phyloP scores from a whole-genome alignment of 2,329 filamentous ascomycete genomes.

The Aureobasidium vineae region DNA sequence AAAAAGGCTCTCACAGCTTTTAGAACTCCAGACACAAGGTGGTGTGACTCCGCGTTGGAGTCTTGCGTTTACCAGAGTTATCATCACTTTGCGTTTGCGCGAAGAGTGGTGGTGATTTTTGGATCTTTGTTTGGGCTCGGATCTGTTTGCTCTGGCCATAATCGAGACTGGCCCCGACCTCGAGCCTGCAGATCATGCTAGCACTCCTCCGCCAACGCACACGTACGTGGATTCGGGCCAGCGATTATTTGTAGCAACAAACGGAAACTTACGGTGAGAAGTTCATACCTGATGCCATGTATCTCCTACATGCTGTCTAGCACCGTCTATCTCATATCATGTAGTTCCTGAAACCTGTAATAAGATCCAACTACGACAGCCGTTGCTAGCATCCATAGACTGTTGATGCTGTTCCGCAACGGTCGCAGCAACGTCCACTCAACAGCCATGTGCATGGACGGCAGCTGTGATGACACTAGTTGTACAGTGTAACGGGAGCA shows the following conservation, averaged over 20 bases:
- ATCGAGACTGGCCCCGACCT: conserved; percentile 1
- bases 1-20: background rate
- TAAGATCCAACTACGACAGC: background rate
- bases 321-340: conserved; percentile 12
- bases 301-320: background rate
- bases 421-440: background rate
- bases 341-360: background rate
- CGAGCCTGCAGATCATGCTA: conserved; percentile 6
- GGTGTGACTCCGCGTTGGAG: conserved; percentile 11
- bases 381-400: background rate
- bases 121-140: background rate
- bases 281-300: background rate
- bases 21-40: background rate
- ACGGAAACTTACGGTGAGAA: background rate
- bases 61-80: background rate
- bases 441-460: conserved; percentile 2
- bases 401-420: background rate
- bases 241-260: background rate
- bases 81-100: background rate
- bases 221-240: background rate
- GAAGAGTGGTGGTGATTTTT: background rate
- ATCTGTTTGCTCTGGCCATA: conserved; percentile 10
- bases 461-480: conserved; percentile 3
- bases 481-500: conserved; percentile 12
- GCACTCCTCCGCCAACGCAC: background rate